Conservation (phyloP, 164 flowering plant species). For the Santalum album region DNA sequence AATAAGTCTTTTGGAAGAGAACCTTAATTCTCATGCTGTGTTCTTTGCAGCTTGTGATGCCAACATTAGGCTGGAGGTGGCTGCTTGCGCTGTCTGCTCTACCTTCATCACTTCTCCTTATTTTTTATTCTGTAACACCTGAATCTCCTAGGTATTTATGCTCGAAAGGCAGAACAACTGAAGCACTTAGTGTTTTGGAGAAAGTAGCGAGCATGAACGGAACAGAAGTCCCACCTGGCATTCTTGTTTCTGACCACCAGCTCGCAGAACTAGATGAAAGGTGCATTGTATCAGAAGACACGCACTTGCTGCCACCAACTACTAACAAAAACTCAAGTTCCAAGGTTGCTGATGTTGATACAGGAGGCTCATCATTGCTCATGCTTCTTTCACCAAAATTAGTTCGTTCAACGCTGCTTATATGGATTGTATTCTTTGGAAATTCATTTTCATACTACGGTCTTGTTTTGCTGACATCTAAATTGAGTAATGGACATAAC, state of each 20-base stretch:
- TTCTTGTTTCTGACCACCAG: conserved; percentile 41
- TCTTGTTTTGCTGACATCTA: conserved; percentile 75
- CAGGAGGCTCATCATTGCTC: conserved; percentile 30
- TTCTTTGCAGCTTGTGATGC: conserved; percentile 76
- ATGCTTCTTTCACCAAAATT: conserved; percentile 68
- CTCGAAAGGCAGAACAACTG: conserved; percentile 52
- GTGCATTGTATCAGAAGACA: conserved; percentile 22
- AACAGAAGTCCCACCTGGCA: conserved; percentile 53
- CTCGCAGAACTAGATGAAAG: conserved; percentile 18
- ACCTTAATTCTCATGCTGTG: too few species aligned
- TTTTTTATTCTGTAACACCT: conserved; percentile 52
- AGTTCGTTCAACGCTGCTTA: conserved; percentile 57
- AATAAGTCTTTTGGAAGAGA: too few species aligned
- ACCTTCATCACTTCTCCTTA: conserved; percentile 59
- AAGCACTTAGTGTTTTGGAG: conserved; percentile 50
- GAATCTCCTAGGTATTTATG: conserved; percentile 88
- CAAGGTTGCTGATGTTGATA: conserved; percentile 17
- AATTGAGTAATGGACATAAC: conserved; percentile 36
- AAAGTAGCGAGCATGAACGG: conserved; percentile 49
- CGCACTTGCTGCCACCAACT: conserved; percentile 27
- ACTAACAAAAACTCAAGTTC: conserved; percentile 12
- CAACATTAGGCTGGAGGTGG: conserved; percentile 94
- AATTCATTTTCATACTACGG: conserved; percentile 94
- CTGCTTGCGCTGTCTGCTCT: conserved; percentile 69
- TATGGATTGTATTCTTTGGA: conserved; percentile 85